A percentile compares a stretch with the other conserved stretches of the same genome.
phyloP scores from a whole-genome alignment of 257 asterid species.

The Solanum lignicaule region DNA sequence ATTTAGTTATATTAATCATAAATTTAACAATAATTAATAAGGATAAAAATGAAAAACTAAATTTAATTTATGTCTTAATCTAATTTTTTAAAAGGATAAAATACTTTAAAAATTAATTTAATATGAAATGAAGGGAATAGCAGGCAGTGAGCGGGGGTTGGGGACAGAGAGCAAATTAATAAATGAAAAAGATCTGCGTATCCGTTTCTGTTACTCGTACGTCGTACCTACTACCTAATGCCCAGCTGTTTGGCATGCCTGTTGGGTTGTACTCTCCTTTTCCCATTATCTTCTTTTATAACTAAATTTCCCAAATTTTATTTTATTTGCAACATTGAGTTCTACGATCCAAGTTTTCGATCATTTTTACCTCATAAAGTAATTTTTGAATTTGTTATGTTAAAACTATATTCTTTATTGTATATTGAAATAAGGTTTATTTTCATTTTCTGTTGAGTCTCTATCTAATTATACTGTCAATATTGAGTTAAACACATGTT shows the following conservation, averaged over 20 bases:
- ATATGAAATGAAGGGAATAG: no score
- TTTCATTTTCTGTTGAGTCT: neutral
- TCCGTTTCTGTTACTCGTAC: conserved; percentile 23
- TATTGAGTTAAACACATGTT: no score
- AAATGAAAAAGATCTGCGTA: conserved; percentile 12
- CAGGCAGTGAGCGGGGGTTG: neutral
- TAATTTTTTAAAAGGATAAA: no score
- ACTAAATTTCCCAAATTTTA: no score
- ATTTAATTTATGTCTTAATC: no score
- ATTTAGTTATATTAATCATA: no score
- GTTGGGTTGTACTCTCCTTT: neutral
- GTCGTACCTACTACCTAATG: conserved; percentile 36
- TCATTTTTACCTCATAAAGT: neutral
- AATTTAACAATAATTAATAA: no score
- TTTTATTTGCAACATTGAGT: neutral
- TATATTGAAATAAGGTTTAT: neutral
- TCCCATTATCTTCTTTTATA: neutral
- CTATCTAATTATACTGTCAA: neutral
- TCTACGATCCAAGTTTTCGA: neutral
- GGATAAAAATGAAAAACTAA: no score
- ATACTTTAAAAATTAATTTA: no score
- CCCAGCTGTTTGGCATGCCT: conserved; percentile 14
- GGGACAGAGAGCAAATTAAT: neutral
- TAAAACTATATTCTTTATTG: neutral
- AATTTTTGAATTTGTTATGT: neutral